Evolutionary conservation across 2,329 filamentous ascomycete genomes (phyloP), one percentile per base, ranked within the genome.

Genomic region (Sclerotinia minor): DNA sequence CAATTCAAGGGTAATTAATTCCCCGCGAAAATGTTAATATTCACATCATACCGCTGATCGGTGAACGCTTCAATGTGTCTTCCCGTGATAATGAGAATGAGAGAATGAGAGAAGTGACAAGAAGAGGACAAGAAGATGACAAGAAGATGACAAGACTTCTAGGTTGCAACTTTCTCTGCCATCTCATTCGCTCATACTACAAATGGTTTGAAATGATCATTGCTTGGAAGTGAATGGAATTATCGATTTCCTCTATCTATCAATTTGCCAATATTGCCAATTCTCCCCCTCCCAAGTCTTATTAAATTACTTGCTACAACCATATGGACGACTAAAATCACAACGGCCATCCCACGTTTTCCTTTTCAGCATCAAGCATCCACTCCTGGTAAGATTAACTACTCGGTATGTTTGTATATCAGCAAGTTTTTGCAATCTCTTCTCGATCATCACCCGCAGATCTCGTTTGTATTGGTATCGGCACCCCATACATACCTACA

Each of bases 141-240:
- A 52, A 21, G 21, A 29, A 13, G 55, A 45, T 59, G 52, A 54
- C 52, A 54, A 45, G 24, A 59, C 24, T 59, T 59, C 35, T 29
- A 59, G 38, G 55, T 59, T 59, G 15, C 55, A 59, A 59, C 55
- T 26, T 59, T 45, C 38, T 41, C 38, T 45, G 11, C 9, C 24
- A 8, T 15, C 6, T 32, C 55, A 59, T 59, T 59, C 44, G 38
- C 45, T 32, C 55, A 45, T 19, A 32, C 5, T 21, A 15, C n/a
- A 15, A 21, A 55, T 21, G 54, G 32, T 19, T 17, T 24, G n/a
- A 11, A 41, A 41, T 41, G 35, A 24, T 41, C 38, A 24, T 41
- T n/a, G 54, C 54, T 57, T 57, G 54, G 54, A 57, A 57, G 35
- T 19, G 19, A 38, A n/a, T 26, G 15, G 24, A 32, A 32, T 24